These are phyloP conservation scores for Candida ulmi DNA, from an alignment of 805 yeast genomes.

Conservation along the genomic window DNA sequence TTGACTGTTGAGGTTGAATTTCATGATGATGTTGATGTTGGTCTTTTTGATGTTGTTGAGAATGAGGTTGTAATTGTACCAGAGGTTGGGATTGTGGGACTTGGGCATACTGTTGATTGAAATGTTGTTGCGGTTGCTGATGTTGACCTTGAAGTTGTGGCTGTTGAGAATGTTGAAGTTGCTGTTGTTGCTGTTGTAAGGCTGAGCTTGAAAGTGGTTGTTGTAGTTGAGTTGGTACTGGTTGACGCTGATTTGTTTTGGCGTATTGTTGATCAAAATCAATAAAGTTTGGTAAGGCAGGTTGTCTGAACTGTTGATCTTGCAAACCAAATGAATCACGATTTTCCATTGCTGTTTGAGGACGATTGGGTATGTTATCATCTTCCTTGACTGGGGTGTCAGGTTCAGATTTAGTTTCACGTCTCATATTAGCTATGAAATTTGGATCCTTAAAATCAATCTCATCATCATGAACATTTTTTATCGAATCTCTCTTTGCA, in stretches of 20 bases:
- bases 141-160: background rate
- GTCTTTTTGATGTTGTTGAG: constrained; percentile 7
- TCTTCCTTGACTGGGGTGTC: constrained; percentile 10
- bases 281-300: constrained; percentile 3
- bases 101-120: no score
- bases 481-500: constrained; percentile 23
- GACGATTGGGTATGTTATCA: constrained; percentile 3
- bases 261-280: constrained; percentile 4
- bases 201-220: constrained; percentile 2
- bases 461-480: constrained; percentile 13
- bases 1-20: background rate
- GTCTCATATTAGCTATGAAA: constrained; percentile 5
- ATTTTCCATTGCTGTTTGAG: constrained; percentile 1
- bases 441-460: constrained; percentile 10
- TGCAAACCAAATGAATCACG: background rate
- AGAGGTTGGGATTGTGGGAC: no score
- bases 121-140: no score
- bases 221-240: constrained; percentile 7
- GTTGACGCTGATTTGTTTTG: constrained; percentile 4
- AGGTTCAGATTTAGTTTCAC: constrained; percentile 19
- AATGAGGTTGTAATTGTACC: constrained; percentile 1
- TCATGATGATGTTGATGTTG: constrained; percentile 8
- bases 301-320: constrained; percentile 8
- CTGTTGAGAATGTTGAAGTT: constrained; percentile 1
- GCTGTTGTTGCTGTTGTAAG: background rate